Percentiles rank a stretch among this genome's conserved stretches.
These are phyloP conservation scores for Neoscytalidium dimidiatum DNA, from an alignment of 2,329 filamentous ascomycete species.

Conservation along the genomic window DNA sequence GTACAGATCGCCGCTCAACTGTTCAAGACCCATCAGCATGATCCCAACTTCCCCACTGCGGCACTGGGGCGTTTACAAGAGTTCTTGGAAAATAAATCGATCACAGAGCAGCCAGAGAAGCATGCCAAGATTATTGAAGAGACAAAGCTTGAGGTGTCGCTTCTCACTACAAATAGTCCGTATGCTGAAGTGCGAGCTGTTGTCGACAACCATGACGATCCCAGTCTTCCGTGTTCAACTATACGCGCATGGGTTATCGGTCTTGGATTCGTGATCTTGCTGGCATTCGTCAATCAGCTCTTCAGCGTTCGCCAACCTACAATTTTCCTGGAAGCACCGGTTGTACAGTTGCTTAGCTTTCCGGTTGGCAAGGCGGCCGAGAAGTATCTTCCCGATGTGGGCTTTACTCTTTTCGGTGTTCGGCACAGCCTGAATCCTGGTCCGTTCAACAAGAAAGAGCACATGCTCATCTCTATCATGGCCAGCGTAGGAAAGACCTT, in stretches of 20 bases:
- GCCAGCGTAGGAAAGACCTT: constrained; percentile 47
- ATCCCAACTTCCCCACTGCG: constrained; percentile 51
- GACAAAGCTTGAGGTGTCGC: constrained; percentile 58
- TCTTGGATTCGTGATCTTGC: constrained; percentile 47
- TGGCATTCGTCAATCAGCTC: constrained; percentile 58
- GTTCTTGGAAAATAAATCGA: constrained; percentile 48
- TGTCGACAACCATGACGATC: constrained; percentile 22
- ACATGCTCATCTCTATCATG: constrained; percentile 66
- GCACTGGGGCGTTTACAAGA: constrained; percentile 43
- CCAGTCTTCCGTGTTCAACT: constrained; percentile 33
- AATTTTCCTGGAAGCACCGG: constrained; percentile 61
- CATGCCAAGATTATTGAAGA: constrained; percentile 53
- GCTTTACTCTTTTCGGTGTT: constrained; percentile 20
- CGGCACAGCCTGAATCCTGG: constrained; percentile 20
- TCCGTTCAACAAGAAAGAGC: constrained; percentile 24
- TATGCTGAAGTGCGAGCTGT: constrained; percentile 23
- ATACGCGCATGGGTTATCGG: constrained; percentile 50
- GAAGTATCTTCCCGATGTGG: constrained; percentile 11
- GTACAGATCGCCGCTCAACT: constrained; percentile 29
- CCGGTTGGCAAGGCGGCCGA: constrained; percentile 43
- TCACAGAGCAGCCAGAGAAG: constrained; percentile 50
- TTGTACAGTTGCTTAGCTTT: constrained; percentile 66
- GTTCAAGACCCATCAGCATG: constrained; percentile 46
- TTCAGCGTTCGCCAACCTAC: constrained; percentile 63
- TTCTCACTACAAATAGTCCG: constrained; percentile 46